Evolutionary conservation across 148 eudicot species (phyloP).

Genomic region (Linanthus parryae): DNA sequence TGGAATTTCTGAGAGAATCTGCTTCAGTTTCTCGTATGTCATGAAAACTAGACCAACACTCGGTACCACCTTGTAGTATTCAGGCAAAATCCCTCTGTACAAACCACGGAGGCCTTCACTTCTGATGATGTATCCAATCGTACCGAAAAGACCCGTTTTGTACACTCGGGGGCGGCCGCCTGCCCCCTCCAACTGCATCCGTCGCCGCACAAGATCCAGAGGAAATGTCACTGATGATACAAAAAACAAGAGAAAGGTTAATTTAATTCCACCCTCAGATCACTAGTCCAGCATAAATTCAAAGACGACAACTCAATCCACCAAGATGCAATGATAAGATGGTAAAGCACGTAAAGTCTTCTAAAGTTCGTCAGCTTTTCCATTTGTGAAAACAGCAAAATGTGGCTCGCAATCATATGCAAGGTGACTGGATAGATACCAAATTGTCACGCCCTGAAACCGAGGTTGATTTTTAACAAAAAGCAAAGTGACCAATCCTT

Average conservation of each 20-base stretch:
- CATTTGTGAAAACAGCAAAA: too few relatives aligned
- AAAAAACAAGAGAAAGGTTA: neutral
- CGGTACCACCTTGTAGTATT: conserved; percentile 58
- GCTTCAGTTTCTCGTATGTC: conserved; percentile 69
- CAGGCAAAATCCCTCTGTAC: conserved; percentile 55
- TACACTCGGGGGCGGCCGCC: conserved; percentile 81
- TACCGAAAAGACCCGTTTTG: conserved; percentile 60
- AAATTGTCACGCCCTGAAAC: too few relatives aligned
- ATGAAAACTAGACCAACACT: conserved; percentile 43
- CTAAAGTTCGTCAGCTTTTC: too few relatives aligned
- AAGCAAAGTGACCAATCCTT: too few relatives aligned
- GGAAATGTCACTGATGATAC: conserved; percentile 75
- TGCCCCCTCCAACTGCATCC: conserved; percentile 98
- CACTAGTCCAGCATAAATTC: neutral
- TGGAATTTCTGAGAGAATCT: conserved; percentile 46
- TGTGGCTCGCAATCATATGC: too few relatives aligned
- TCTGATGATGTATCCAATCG: conserved; percentile 42
- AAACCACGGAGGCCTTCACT: conserved; percentile 47
- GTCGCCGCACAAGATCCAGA: conserved; percentile 84
- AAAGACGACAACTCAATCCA: neutral
- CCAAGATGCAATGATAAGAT: too few relatives aligned
- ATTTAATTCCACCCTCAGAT: neutral
- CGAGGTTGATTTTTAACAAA: too few relatives aligned
- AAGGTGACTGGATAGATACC: too few relatives aligned
- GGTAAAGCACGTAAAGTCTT: too few relatives aligned